Percentiles rank a stretch among this genome's conserved stretches.
Evolutionary conservation across 2,329 filamentous ascomycete species (phyloP).

Genomic region (Coniochaeta sp.): DNA sequence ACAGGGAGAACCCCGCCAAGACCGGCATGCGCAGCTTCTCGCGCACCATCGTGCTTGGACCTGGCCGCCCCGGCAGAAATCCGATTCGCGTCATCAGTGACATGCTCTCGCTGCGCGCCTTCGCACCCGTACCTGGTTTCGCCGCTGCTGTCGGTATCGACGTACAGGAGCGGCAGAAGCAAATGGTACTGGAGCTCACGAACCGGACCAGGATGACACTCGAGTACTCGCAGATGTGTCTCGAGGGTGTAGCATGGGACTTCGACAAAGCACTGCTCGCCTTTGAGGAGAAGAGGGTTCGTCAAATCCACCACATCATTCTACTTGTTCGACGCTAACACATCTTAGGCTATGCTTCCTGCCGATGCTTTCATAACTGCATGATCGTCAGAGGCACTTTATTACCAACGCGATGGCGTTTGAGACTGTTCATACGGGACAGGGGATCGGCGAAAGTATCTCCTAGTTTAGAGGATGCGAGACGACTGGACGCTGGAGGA

Average conservation of each 20-base stretch:
- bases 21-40: conserved; percentile 71
- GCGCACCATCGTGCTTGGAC: conserved; percentile 71
- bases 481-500: too few relatives aligned
- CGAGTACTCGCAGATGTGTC: conserved; percentile 72
- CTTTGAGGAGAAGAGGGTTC: conserved; percentile 66
- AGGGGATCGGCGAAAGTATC: too few relatives aligned
- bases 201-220: conserved; percentile 74
- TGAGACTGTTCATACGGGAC: too few relatives aligned
- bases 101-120: conserved; percentile 66
- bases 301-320: not conserved
- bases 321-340: not conserved
- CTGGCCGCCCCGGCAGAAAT: conserved; percentile 57
- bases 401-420: too few relatives aligned
- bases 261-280: conserved; percentile 66
- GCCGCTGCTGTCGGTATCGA: conserved; percentile 7
- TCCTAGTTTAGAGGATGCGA: not conserved
- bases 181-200: conserved; percentile 68
- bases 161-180: conserved; percentile 47
- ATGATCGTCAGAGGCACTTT: not conserved
- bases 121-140: conserved; percentile 37
- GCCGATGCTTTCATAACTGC: not conserved
- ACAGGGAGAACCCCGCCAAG: conserved; percentile 46
- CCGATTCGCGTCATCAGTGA: conserved; percentile 73
- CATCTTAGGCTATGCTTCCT: not conserved
- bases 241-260: conserved; percentile 75